A percentile compares a stretch with the other conserved stretches of the same genome.
These are phyloP conservation scores for Ustilago crameri DNA, from an alignment of 1,284 basidiomycete species.

Conservation along the genomic window DNA sequence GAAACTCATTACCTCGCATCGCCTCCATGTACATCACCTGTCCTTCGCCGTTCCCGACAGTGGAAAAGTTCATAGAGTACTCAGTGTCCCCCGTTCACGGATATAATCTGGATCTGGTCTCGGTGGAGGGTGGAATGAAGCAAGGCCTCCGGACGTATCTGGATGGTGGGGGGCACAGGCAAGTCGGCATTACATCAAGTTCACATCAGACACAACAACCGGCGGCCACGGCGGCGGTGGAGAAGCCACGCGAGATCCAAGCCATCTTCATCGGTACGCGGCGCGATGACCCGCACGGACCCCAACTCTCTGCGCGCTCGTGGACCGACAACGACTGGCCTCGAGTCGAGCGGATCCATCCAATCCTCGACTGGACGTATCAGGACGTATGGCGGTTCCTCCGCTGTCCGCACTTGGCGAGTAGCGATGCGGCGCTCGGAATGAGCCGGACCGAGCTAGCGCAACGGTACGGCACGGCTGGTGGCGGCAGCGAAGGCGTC, in stretches of 20 bases:
- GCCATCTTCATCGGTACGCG: conserved; percentile 91
- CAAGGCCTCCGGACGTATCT: conserved; percentile 79
- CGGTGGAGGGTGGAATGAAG: conserved; percentile 84
- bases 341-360: conserved; percentile 87
- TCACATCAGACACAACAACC: background rate
- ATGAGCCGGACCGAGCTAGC: background rate
- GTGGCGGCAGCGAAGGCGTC: conserved; percentile 48
- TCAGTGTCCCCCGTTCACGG: conserved; percentile 70
- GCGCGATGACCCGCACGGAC: conserved; percentile 86
- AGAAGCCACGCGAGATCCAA: conserved; percentile 70
- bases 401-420: conserved; percentile 75
- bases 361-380: conserved; percentile 95
- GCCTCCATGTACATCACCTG: conserved; percentile 88
- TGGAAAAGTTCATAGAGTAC: conserved; percentile 84
- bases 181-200: conserved; percentile 8
- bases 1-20: conserved; percentile 72
- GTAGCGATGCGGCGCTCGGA: conserved; percentile 55
- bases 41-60: conserved; percentile 82
- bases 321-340: conserved; percentile 78
- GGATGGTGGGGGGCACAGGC: conserved; percentile 69
- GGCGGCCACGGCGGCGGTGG: background rate
- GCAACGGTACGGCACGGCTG: conserved; percentile 21
- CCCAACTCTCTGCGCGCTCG: conserved; percentile 33
- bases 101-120: conserved; percentile 85
- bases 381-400: conserved; percentile 89